Conservation (phyloP, 441 rosid genomes). For the Gossypium schwendimanii region DNA sequence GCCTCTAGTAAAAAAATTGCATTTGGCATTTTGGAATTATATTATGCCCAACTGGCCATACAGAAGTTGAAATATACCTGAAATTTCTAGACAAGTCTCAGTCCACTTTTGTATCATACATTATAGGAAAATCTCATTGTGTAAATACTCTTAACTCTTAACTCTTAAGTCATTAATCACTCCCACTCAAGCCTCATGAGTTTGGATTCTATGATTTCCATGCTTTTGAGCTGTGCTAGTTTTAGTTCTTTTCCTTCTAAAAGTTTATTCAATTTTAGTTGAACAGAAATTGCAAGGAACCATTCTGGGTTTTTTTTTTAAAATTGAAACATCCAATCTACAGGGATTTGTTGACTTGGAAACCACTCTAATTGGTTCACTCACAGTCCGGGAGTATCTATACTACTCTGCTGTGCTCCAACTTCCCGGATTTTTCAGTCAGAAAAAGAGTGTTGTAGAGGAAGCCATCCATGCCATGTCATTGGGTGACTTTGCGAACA, state of each 20-base stretch:
- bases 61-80: background rate
- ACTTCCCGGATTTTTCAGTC: slow-evolving; percentile 89
- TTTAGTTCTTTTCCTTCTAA: background rate
- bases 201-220: background rate
- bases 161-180: too few relatives aligned
- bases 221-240: background rate
- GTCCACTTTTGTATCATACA: background rate
- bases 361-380: slow-evolving; percentile 75
- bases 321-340: slow-evolving; percentile 16
- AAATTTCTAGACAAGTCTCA: background rate
- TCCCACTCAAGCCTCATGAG: background rate
- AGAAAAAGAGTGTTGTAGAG: slow-evolving; percentile 86
- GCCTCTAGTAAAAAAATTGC: background rate
- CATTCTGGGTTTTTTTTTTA: background rate
- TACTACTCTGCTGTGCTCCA: slow-evolving; percentile 95
- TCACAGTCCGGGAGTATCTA: slow-evolving; percentile 82
- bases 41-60: background rate
- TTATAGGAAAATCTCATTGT: background rate
- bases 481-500: slow-evolving; percentile 80
- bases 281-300: background rate
- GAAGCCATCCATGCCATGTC: slow-evolving; percentile 98
- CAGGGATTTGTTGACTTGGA: slow-evolving; percentile 97
- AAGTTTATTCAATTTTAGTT: background rate
- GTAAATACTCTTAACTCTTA: background rate
- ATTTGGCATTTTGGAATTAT: background rate